A percentile compares a stretch with the other conserved stretches of the same genome.
Evolutionary conservation across 208 protist species (phyloP).

Genomic region (Trypanosoma brucei): DNA sequence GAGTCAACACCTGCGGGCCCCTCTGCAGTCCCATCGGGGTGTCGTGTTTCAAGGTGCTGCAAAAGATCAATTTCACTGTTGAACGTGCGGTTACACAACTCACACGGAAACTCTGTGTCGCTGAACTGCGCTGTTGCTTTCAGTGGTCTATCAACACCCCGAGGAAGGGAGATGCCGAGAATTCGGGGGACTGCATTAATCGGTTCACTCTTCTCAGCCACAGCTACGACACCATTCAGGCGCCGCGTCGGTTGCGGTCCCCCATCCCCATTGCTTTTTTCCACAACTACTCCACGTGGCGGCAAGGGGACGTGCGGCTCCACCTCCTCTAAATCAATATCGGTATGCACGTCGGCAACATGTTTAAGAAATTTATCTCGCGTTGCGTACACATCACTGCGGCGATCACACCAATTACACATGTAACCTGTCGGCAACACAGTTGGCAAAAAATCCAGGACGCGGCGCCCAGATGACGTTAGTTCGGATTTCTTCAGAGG

Average conservation of each 20-base stretch:
- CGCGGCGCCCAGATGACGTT: constrained; percentile 17
- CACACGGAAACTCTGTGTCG: constrained; percentile 69
- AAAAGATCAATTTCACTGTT: constrained; percentile 60
- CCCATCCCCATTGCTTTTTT: not conserved
- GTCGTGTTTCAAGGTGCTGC: constrained; percentile 63
- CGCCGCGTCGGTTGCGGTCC: constrained; percentile 21
- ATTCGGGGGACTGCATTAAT: constrained; percentile 1
- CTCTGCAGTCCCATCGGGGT: constrained; percentile 26
- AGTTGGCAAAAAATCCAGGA: constrained; percentile 49
- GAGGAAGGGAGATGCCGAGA: constrained; percentile 26
- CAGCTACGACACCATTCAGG: constrained; percentile 29
- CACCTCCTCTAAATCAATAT: constrained; percentile 62
- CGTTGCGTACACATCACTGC: constrained; percentile 36
- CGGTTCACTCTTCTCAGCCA: constrained; percentile 12
- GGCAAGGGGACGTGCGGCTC: constrained; percentile 50
- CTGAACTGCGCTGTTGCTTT: constrained; percentile 19
- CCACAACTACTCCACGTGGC: constrained; percentile 8
- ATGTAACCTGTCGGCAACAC: constrained; percentile 58
- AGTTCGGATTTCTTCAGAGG: constrained; percentile 33
- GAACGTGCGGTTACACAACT: constrained; percentile 66
- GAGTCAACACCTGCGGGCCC: constrained; percentile 1
- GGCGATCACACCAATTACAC: constrained; percentile 79
- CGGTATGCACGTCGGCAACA: constrained; percentile 62
- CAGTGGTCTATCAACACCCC: constrained; percentile 19
- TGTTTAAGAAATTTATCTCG: constrained; percentile 80